phyloP scores from a whole-genome alignment of 2,329 filamentous ascomycete species.

The Curvularia spicifera region DNA sequence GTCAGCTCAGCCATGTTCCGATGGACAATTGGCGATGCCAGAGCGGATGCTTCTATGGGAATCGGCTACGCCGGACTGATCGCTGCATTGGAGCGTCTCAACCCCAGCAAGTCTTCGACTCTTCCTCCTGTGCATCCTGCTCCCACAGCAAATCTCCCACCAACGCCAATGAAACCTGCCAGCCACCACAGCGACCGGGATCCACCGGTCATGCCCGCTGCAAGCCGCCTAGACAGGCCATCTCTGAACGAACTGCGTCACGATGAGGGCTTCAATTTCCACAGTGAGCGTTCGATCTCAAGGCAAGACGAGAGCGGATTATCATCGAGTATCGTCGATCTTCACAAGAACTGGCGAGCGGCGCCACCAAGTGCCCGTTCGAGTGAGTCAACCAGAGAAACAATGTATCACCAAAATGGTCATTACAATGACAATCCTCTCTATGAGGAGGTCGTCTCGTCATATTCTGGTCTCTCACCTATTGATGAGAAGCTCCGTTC shows the following conservation, averaged over 20 bases:
- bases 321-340: conserved; percentile 30
- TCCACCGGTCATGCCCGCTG: conserved; percentile 13
- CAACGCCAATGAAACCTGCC: conserved; percentile 30
- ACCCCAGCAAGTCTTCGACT: conserved; percentile 34
- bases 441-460: conserved; percentile 30
- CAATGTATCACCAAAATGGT: conserved; percentile 31
- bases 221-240: conserved; percentile 22
- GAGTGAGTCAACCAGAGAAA: conserved; percentile 37
- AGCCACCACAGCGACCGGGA: conserved; percentile 13
- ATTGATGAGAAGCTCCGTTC: conserved; percentile 37
- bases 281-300: conserved; percentile 20
- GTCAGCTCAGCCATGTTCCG: conserved; percentile 70
- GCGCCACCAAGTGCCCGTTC: conserved; percentile 40
- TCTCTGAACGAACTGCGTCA: conserved; percentile 30
- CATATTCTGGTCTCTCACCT: conserved; percentile 30
- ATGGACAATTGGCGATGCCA: conserved; percentile 66
- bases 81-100: conserved; percentile 66
- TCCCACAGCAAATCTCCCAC: conserved; percentile 41
- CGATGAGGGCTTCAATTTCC: conserved; percentile 21
- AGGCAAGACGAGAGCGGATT: conserved; percentile 26
- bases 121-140: conserved; percentile 38
- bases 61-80: conserved; percentile 72
- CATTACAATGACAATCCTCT: conserved; percentile 31
- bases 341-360: conserved; percentile 36
- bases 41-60: conserved; percentile 65